Evolutionary conservation across 345 rosid species (phyloP).

Genomic region (Populus simonii): DNA sequence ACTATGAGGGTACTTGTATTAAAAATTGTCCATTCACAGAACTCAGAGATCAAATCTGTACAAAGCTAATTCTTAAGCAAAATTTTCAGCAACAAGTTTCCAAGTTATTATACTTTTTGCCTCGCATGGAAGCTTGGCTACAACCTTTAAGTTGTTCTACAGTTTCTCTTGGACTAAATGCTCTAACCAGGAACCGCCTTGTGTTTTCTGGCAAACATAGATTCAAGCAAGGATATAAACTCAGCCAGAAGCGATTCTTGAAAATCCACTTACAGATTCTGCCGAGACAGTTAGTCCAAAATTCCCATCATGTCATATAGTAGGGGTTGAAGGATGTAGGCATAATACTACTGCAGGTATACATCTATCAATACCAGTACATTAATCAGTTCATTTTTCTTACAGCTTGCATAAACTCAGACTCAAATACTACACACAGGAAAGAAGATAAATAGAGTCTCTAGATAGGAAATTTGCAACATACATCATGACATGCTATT

Average conservation of each 20-base stretch:
- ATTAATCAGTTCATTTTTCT: conserved; percentile 3
- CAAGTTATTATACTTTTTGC: neutral
- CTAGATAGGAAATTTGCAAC: conserved; percentile 5
- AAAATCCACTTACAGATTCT: neutral
- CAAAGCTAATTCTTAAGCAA: neutral
- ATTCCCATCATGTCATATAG: neutral
- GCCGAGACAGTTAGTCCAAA: conserved; percentile 7
- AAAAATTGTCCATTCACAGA: neutral
- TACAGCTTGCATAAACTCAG: conserved; percentile 5
- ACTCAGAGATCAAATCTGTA: neutral
- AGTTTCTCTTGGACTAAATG: neutral
- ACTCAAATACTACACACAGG: neutral
- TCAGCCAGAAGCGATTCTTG: neutral
- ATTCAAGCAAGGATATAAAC: neutral
- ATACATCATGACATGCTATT: neutral
- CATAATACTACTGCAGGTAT: conserved; percentile 17
- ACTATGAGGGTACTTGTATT: neutral
- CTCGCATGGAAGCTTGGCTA: neutral
- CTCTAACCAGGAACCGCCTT: neutral
- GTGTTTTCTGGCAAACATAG: neutral
- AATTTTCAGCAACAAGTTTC: neutral
- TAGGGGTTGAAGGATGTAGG: conserved; percentile 3
- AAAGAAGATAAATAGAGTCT: neutral
- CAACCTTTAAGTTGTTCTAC: neutral
- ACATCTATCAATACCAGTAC: conserved; percentile 9